phyloP scores from a whole-genome alignment of 768 basidiomycete genomes.

The Leccinum incarnatum region DNA sequence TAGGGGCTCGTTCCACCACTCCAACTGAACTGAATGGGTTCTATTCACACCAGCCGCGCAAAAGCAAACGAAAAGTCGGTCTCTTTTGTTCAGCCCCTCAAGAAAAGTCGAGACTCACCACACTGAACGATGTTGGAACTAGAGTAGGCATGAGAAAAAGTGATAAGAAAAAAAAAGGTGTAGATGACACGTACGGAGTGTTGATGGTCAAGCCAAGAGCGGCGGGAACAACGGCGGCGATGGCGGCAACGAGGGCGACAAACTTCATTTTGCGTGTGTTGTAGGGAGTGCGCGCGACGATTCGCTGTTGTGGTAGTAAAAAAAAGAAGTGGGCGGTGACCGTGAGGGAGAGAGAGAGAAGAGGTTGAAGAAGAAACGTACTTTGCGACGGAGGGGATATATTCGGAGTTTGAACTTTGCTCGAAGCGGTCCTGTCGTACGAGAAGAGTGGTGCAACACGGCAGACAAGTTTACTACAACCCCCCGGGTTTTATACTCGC shows the following conservation, averaged over 20 bases:
- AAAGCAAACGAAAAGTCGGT: neutral
- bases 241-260: conserved; percentile 27
- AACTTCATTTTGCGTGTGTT: conserved; percentile 35
- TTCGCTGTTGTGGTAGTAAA: conserved; percentile 2
- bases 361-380: neutral
- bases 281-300: conserved; percentile 18
- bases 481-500: neutral
- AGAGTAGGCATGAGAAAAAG: neutral
- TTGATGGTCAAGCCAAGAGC: conserved; percentile 54
- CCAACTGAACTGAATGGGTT: conserved; percentile 60
- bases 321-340: neutral
- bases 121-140: conserved; percentile 48
- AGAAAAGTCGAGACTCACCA: conserved; percentile 36
- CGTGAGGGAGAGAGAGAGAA: neutral
- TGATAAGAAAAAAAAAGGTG: neutral
- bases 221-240: conserved; percentile 34
- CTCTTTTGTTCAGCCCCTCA: neutral
- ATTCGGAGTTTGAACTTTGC: conserved; percentile 29
- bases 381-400: conserved; percentile 2
- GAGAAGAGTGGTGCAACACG: no score
- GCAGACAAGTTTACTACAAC: neutral
- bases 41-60: conserved; percentile 33
- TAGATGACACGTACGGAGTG: conserved; percentile 54
- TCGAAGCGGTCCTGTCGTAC: neutral
- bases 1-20: conserved; percentile 51